Percentiles rank a stretch among this genome's conserved stretches.
phyloP scores from a whole-genome alignment of 169 alveolate species.

The Cryptosporidium meleagridis region DNA sequence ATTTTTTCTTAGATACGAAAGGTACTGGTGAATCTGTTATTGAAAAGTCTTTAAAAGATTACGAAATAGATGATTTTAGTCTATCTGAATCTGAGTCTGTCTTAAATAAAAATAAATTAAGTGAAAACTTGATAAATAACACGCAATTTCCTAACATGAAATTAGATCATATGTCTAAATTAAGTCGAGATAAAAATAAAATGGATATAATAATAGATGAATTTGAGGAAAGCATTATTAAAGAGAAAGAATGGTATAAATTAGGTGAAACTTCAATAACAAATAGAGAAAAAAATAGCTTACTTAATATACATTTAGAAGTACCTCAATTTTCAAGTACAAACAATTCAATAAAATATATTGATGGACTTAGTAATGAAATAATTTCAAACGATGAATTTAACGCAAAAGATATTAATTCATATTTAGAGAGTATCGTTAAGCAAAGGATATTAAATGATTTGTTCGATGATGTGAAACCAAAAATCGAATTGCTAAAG shows the following conservation, averaged over 20 bases:
- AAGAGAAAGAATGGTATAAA: constrained; percentile 57
- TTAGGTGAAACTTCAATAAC: constrained; percentile 49
- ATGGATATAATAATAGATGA: constrained; percentile 39
- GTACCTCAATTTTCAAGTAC: constrained; percentile 44
- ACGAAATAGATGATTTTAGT: background rate
- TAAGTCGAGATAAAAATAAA: background rate
- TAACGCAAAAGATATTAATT: background rate
- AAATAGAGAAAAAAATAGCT: constrained; percentile 47
- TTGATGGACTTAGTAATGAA: background rate
- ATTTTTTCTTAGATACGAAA: constrained; percentile 4
- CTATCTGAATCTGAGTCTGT: background rate
- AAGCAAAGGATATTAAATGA: constrained; percentile 38
- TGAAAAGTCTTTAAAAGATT: background rate
- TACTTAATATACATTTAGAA: constrained; percentile 30
- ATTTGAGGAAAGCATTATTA: constrained; percentile 26
- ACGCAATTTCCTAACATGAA: background rate
- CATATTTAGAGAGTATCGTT: constrained; percentile 23
- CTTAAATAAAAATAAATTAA: background rate
- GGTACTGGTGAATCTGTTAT: background rate
- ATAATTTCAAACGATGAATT: background rate
- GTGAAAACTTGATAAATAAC: background rate
- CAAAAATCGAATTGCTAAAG: background rate
- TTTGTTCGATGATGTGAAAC: constrained; percentile 42
- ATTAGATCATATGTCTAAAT: background rate
- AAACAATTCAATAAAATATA: background rate